Percentiles rank a stretch among this genome's conserved stretches.
Conservation (phyloP, 1,284 basidiomycete genomes). For the Gymnopus androsaceus region DNA sequence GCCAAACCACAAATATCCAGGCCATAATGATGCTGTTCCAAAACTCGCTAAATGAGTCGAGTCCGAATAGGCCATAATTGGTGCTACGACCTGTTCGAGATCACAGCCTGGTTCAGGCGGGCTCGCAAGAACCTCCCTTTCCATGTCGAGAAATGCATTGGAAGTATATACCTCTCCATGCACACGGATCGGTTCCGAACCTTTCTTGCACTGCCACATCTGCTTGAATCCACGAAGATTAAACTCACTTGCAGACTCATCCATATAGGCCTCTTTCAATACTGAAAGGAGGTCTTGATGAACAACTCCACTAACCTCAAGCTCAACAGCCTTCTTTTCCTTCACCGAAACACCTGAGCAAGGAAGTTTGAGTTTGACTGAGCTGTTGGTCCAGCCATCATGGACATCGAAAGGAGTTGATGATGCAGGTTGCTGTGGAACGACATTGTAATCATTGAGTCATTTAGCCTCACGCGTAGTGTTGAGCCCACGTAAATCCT, state of each 20-base stretch:
- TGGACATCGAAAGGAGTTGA: neutral
- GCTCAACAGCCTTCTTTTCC: neutral
- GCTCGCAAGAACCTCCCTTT: slow-evolving; percentile 18
- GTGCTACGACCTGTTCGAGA: slow-evolving; percentile 26
- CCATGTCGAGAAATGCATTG: slow-evolving; percentile 19
- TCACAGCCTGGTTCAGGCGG: slow-evolving; percentile 20
- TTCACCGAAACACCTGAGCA: neutral
- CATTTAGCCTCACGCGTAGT: neutral
- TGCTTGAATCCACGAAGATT: slow-evolving; percentile 29
- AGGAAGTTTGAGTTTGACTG: slow-evolving; percentile 5
- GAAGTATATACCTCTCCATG: slow-evolving; percentile 34
- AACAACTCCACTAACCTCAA: neutral
- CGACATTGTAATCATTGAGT: neutral
- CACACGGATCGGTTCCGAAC: slow-evolving; percentile 17
- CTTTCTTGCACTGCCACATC: slow-evolving; percentile 24
- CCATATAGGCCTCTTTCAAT: slow-evolving; percentile 28
- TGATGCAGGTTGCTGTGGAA: neutral
- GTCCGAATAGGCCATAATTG: slow-evolving; percentile 38
- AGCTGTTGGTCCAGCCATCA: neutral
- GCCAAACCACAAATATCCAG: slow-evolving; percentile 30
- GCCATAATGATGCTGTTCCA: slow-evolving; percentile 34
- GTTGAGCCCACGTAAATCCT: neutral
- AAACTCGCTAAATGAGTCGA: slow-evolving; percentile 36
- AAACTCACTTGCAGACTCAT: slow-evolving; percentile 21
- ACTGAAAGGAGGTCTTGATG: slow-evolving; percentile 26